These are phyloP conservation scores for Ophiostoma sp. DNA, from an alignment of 2,329 filamentous ascomycete species.

Conservation along the genomic window DNA sequence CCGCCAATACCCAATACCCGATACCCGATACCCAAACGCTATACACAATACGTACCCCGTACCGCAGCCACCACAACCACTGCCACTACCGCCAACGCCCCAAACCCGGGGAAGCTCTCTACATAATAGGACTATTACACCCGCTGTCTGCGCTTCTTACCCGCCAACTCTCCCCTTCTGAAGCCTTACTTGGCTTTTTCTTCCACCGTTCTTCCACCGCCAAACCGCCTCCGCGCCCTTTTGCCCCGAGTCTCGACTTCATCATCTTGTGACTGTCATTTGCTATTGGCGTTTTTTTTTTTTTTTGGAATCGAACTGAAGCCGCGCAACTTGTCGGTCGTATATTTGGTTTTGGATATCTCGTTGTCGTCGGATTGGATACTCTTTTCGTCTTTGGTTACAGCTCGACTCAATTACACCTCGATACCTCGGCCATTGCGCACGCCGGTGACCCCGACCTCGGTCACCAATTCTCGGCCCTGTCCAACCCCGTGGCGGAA, in stretches of 20 bases:
- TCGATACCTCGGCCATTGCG: neutral
- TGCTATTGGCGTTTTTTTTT: neutral
- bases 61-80: neutral
- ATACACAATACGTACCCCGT: neutral
- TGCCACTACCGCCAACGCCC: neutral
- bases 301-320: neutral
- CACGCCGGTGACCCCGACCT: neutral
- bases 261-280: neutral
- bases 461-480: neutral
- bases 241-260: neutral
- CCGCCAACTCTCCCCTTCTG: neutral
- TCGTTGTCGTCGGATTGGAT: neutral
- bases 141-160: neutral
- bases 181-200: neutral
- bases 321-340: neutral
- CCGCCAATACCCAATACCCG: too few relatives aligned
- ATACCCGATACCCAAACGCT: too few relatives aligned
- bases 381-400: neutral
- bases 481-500: neutral
- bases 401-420: neutral
- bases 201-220: neutral
- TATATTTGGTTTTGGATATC: neutral
- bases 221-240: neutral
- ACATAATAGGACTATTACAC: neutral
- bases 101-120: neutral